Evolutionary conservation across 148 eudicot species (phyloP).

Genomic region (Tetragonia tetragonoides): DNA sequence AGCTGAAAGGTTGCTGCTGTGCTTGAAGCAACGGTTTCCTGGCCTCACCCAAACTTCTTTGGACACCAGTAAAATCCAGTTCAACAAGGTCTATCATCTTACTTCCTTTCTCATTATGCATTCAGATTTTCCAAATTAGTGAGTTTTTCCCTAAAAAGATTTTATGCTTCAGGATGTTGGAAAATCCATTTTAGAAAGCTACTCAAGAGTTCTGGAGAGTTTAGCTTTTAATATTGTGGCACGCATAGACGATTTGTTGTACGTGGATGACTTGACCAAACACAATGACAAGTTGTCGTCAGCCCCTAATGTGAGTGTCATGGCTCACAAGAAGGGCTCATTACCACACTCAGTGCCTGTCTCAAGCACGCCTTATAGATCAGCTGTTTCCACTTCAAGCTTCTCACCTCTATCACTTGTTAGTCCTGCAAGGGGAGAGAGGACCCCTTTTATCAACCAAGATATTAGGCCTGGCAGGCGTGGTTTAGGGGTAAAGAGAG

Average conservation of each 20-base stretch:
- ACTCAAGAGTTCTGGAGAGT: constrained; percentile 94
- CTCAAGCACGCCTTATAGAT: constrained; percentile 65
- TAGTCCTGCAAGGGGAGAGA: constrained; percentile 56
- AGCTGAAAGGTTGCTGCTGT: constrained; percentile 70
- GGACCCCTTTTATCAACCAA: constrained; percentile 58
- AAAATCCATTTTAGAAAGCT: constrained; percentile 88
- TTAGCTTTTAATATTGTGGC: constrained; percentile 75
- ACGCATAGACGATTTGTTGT: constrained; percentile 82
- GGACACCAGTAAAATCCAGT: constrained; percentile 74
- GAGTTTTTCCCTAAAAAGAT: not conserved
- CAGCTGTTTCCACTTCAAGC: constrained; percentile 46
- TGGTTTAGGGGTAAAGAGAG: constrained; percentile 72
- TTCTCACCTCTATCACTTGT: constrained; percentile 46
- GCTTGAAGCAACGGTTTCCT: constrained; percentile 77
- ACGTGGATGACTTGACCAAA: constrained; percentile 78
- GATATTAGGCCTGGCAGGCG: constrained; percentile 53
- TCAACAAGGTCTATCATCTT: constrained; percentile 55
- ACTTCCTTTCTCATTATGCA: not conserved
- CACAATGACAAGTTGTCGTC: constrained; percentile 45
- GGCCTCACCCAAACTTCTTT: constrained; percentile 72
- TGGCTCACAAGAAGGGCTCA: constrained; percentile 55
- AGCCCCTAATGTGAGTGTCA: constrained; percentile 42
- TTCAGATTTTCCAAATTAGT: not conserved
- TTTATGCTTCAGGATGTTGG: constrained; percentile 71
- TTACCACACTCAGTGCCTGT: constrained; percentile 42